phyloP scores from a whole-genome alignment of 495 filamentous ascomycete species.

The Corynascus novoguineensis region DNA sequence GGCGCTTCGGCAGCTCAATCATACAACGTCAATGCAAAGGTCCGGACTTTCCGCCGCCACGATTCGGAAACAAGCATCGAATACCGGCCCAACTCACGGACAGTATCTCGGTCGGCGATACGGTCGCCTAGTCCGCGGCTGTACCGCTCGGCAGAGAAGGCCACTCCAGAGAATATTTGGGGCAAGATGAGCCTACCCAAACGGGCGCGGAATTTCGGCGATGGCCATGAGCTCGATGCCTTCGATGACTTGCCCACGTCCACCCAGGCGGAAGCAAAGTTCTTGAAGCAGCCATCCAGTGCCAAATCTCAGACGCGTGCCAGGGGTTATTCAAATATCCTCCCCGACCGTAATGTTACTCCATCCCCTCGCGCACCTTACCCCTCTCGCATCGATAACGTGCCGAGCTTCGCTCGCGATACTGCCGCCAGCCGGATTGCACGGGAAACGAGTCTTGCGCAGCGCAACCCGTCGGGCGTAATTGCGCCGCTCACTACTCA shows the following conservation, averaged over 20 bases:
- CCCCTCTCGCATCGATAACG: constrained; percentile 52
- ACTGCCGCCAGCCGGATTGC: constrained; percentile 88
- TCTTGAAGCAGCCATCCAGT: constrained; percentile 69
- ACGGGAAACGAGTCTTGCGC: constrained; percentile 72
- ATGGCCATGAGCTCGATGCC: constrained; percentile 82
- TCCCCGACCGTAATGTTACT: constrained; percentile 46
- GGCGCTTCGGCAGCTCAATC: constrained; percentile 68
- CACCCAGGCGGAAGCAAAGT: constrained; percentile 71
- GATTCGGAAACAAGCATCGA: constrained; percentile 61
- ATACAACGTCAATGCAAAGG: constrained; percentile 71
- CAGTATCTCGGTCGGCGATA: constrained; percentile 50
- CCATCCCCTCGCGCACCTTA: constrained; percentile 53
- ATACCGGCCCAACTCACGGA: constrained; percentile 48
- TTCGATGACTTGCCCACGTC: constrained; percentile 97
- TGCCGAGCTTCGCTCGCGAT: constrained; percentile 86
- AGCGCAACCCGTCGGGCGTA: constrained; percentile 49
- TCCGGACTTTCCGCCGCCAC: constrained; percentile 65
- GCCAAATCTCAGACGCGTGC: constrained; percentile 59
- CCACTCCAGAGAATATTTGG: constrained; percentile 38
- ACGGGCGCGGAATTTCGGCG: constrained; percentile 73
- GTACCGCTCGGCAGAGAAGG: constrained; percentile 34
- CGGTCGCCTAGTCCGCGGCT: constrained; percentile 53
- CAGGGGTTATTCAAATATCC: constrained; percentile 54
- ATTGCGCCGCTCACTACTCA: constrained; percentile 65
- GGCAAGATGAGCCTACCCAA: constrained; percentile 66